Evolutionary conservation across 2,329 filamentous ascomycete species (phyloP), one percentile per base, ranked within the genome.

Genomic region (Keithomyces neogunnii): DNA sequence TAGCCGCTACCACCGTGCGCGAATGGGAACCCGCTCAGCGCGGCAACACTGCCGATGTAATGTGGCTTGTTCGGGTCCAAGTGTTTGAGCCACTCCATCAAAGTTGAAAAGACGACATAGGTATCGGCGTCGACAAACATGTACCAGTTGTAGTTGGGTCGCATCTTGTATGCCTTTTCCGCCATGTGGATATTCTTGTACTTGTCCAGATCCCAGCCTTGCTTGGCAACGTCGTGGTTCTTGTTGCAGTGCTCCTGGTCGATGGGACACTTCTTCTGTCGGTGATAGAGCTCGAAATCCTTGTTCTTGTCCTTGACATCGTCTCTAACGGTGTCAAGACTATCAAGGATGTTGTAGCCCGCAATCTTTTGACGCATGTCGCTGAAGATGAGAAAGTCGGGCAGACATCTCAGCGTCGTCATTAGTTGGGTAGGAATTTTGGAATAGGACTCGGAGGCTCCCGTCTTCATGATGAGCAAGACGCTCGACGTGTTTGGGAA

Each of bases 111-210:
- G 40, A 78, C 64, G 9, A 81, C 69, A 57, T 81, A 82, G 7
- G 77, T 78, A 60, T 82, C 79, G 47, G 77, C 76, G 49, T 82
- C 79, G 54, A 82, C 70, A 55, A 79, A 82, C 11, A 83, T 61
- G 58, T 80, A 83, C 79, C 80, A 83, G 56, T 81, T 75, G 51
- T 73, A 73, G 51, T 70, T 60, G 8, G 78, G 78, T 7, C 73
- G 70, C 63, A 75, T 63, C 29, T 64, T 59, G 57, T 73, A 81
- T 0, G 75, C 63, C 64, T 79, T 77, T 62, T 80, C 73, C 10
- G 78, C 73, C 60, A 82, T 80, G 60, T 81, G 78, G 45, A 81
- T 67, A 60, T 80, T 81, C 64, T 83, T 83, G 67, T 80, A 83
- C 65, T 81, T 82, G 66, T 83, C 80, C 39, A 83, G 62, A 19